Conservation (phyloP, 305 asterid genomes). For the Solanum chacoense region DNA sequence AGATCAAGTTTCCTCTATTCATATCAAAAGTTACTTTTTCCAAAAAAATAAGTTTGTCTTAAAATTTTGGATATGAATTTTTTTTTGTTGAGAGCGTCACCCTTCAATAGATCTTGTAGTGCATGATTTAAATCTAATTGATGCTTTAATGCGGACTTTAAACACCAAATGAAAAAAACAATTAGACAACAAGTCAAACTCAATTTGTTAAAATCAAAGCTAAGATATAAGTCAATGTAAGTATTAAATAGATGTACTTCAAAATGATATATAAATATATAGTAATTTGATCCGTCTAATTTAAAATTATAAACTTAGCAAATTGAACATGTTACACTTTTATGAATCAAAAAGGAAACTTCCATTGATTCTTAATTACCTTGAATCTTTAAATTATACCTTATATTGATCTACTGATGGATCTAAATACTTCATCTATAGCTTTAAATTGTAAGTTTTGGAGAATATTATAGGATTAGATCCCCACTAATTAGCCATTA, state of each 20-base stretch:
- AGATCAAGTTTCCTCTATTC: neutral
- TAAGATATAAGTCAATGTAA: neutral
- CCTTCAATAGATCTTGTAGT: too few relatives aligned
- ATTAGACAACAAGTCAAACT: neutral
- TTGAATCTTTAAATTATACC: neutral
- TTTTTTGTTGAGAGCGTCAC: too few relatives aligned
- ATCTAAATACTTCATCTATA: neutral
- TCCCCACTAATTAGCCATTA: neutral
- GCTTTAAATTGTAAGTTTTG: neutral
- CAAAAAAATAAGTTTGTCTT: too few relatives aligned
- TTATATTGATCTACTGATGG: neutral
- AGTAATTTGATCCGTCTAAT: neutral
- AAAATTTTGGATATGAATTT: too few relatives aligned
- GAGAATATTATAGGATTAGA: neutral
- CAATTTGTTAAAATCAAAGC: neutral
- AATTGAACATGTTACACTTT: neutral
- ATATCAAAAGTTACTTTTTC: too few relatives aligned
- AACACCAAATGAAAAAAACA: rapidly evolving
- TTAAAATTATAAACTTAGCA: neutral
- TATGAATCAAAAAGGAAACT: neutral
- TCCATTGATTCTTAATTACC: too few relatives aligned
- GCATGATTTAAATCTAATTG: too few relatives aligned
- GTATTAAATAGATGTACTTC: neutral
- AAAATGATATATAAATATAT: neutral
- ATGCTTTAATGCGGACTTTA: rapidly evolving